These are phyloP conservation scores for Porpolomopsis calyptriformis DNA, from an alignment of 768 basidiomycete genomes.

Conservation along the genomic window DNA sequence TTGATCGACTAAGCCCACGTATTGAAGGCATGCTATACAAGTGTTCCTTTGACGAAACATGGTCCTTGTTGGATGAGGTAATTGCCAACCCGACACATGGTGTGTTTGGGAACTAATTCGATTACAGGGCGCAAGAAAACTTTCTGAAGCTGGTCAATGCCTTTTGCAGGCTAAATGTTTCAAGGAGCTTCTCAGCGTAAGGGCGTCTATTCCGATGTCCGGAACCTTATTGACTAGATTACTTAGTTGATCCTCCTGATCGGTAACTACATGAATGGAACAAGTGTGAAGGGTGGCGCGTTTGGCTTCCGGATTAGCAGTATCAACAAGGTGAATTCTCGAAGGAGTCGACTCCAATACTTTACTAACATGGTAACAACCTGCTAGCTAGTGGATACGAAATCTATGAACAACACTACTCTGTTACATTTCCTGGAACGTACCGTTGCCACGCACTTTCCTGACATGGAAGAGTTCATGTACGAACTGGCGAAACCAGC, in stretches of 20 bases:
- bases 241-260: constrained; percentile 77
- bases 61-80: constrained; percentile 74
- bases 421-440: constrained; percentile 89
- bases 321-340: constrained; percentile 73
- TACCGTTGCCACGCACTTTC: constrained; percentile 80
- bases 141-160: constrained; percentile 71
- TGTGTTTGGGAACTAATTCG: too few relatives aligned
- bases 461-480: constrained; percentile 76
- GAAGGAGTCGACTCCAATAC: background rate
- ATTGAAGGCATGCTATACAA: constrained; percentile 96
- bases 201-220: constrained; percentile 13
- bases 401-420: constrained; percentile 89
- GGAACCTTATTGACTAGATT: background rate
- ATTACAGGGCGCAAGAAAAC: constrained; percentile 71
- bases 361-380: background rate
- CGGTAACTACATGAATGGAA: constrained; percentile 98
- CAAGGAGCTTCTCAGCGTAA: constrained; percentile 79
- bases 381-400: constrained; percentile 86
- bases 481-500: constrained; percentile 84
- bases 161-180: constrained; percentile 77
- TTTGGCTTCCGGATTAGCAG: constrained; percentile 96
- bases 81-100: too few relatives aligned
- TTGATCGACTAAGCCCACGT: constrained; percentile 76
- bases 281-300: constrained; percentile 91
- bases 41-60: constrained; percentile 77